Evolutionary conservation across 345 rosid genomes (phyloP).

Genomic region (Salix exigua): DNA sequence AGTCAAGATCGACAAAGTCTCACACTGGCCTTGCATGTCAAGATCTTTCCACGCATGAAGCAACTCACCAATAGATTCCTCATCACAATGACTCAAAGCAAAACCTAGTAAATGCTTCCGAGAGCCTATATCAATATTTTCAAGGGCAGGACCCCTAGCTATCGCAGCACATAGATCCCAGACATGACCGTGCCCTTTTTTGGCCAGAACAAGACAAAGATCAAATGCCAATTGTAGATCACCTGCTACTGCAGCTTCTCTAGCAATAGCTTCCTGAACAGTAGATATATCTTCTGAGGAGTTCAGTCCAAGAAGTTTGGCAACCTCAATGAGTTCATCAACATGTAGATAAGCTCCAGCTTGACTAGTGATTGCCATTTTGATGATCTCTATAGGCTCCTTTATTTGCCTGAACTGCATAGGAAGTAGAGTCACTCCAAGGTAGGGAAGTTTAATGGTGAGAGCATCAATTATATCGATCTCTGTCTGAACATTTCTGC

Average conservation of each 20-base stretch:
- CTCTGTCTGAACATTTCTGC: conserved; percentile 80
- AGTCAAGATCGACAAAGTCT: conserved; percentile 52
- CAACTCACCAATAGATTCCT: conserved; percentile 85
- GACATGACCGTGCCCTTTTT: conserved; percentile 84
- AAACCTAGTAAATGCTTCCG: conserved; percentile 83
- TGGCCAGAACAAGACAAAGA: conserved; percentile 75
- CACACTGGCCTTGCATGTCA: conserved; percentile 84
- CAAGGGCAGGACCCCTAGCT: conserved; percentile 94
- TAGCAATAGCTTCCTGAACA: conserved; percentile 95
- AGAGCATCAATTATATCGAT: conserved; percentile 77
- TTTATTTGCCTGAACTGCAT: conserved; percentile 91
- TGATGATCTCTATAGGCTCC: conserved; percentile 92
- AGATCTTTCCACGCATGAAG: conserved; percentile 96
- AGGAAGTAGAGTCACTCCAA: conserved; percentile 87
- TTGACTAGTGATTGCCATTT: conserved; percentile 86
- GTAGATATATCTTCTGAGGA: conserved; percentile 70
- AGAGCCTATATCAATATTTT: conserved; percentile 73
- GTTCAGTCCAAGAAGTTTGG: conserved; percentile 88
- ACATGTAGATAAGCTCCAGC: conserved; percentile 87
- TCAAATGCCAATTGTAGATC: conserved; percentile 97
- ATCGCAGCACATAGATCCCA: conserved; percentile 99
- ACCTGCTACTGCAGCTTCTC: conserved; percentile 97
- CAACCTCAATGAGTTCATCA: conserved; percentile 87
- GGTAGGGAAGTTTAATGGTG: conserved; percentile 82
- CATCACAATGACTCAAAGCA: conserved; percentile 91